These are phyloP conservation scores for Schizochytrium sp. DNA, from an alignment of 108 stramenopile genomes.

Conservation along the genomic window DNA sequence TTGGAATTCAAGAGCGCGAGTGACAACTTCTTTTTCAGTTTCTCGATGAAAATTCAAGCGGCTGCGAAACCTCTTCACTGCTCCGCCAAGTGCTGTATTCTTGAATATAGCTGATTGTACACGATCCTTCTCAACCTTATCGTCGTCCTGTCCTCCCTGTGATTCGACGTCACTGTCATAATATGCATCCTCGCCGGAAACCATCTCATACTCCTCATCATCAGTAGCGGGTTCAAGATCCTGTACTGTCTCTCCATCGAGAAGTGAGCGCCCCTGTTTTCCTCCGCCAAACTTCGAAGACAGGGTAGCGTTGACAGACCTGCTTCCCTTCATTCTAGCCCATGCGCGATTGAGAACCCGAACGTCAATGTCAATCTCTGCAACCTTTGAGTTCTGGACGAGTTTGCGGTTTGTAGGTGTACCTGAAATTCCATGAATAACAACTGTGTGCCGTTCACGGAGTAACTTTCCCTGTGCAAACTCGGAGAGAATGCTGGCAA, in stretches of 20 bases:
- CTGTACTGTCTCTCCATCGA: not conserved
- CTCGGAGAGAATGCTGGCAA: not conserved
- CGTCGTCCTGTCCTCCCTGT: not conserved
- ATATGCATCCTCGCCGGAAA: not conserved
- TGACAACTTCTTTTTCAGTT: not conserved
- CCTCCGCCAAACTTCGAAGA: not conserved
- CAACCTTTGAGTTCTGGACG: not conserved
- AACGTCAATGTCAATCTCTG: slow-evolving; percentile 39
- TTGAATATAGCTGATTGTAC: not conserved
- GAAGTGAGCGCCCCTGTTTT: not conserved
- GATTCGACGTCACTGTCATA: slow-evolving; percentile 41
- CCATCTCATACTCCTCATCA: slow-evolving; percentile 31
- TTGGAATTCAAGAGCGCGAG: not conserved
- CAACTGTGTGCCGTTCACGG: not conserved
- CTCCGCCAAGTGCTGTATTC: not conserved
- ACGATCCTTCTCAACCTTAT: not conserved
- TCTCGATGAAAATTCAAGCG: not conserved
- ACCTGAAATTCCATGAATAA: not conserved
- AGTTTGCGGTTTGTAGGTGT: not conserved
- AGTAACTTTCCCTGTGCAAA: not conserved
- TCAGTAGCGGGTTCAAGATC: slow-evolving; percentile 27
- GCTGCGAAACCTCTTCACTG: not conserved
- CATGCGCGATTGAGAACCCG: slow-evolving; percentile 8
- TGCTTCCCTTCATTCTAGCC: no score
- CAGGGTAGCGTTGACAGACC: no score